Evolutionary conservation across 2,329 filamentous ascomycete genomes (phyloP), one percentile per base, ranked within the genome.

Genomic region (Fusarium pseudocircinatum): DNA sequence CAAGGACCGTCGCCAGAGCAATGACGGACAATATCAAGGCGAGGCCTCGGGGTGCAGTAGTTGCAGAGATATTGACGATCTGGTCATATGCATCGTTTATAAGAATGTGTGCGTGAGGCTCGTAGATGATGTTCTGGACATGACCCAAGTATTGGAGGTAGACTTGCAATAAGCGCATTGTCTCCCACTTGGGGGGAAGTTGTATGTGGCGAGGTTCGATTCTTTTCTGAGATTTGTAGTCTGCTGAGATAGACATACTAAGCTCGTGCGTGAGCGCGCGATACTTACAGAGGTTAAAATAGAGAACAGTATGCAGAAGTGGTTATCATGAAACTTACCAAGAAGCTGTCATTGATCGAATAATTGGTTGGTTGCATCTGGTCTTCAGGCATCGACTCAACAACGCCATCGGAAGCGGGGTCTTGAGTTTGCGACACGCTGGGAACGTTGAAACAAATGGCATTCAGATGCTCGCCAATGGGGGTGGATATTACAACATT

Each of bases 61-160:
- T 54, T 30, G 47, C 40, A 26, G 59, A 61, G 13, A 61, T 1
- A 7, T 61, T 53, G 1, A 34, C 24, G 2, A 61, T 16, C 3
- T 54, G 14, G 13, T 26, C 20, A 14, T 61, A 54, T 32, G 32
- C 47, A 14, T 54, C 28, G 1, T 44, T 6, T 2, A 61, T 1
- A 1, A 61, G 24, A 13, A 7, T 9, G 7, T 30, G 2, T 1
- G 37, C 28, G 13, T 56, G 47, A 7, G 47, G 59, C 9, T 54
- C 15, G 20, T 54, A 61, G 8, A 61, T 37, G 7, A 54, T 54
- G n/a, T 54, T 52, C 7, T 54, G 59, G 16, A 54, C 26, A 10
- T 61, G 47, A 7, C 59, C 59, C n/a, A 61, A 20, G 28, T 36
- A 61, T 13, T n/a, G 4, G 7, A 43, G 36, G 9, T 61, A 61